Base-by-base conservation (phyloP, 179 eudicot genomes). In the Drosera spatulata region DNA sequence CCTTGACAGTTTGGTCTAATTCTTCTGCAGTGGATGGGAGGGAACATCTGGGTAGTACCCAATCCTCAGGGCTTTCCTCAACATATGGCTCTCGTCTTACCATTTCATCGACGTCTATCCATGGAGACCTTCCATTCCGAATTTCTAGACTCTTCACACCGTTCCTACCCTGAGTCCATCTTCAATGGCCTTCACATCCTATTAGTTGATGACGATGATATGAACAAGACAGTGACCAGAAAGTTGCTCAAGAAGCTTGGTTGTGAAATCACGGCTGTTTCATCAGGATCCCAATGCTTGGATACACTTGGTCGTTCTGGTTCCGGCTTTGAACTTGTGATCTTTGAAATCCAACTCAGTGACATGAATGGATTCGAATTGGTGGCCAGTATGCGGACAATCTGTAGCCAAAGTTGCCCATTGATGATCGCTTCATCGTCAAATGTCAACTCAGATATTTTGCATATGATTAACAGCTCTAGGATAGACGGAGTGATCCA, bases 1-100 rank as follows among this genome's bases (percentile, higher is more conserved):
- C 33, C 33, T 22, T 22, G 33, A 22, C 33, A 22, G 33, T 22
- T 22, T 22, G 33, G 33, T 13, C 7, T n/a, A 14, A 2, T 41
- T 47, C 7, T 61, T 59, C 59, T 33, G 61, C 95, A 91, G 98
- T 48, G 82, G 67, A 91, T 91, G 96, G 93, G 81, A 79, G 98
- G 98, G 4, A 82, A 86, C 73, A 86, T 91, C 4, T 76, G 95
- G 91, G 82, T 82, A 7, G 73, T 79, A 46, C 84, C 83, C 40
- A 81, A 84, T 56, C 82, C 87, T 6, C 80, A 79, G 33, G 88
- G 84, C 8, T 79, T 75, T 55, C 86, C 94, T 39, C 89, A 88
- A 69, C 71, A 85, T 68, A 88, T 88, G 95, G 82, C 80, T 3
- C 79, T 91, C 14, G 72, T 80, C 52, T 77, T 91, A 15, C 79